Percentiles rank a stretch among this genome's conserved stretches.
Evolutionary conservation across 257 asterid species (phyloP).

Genomic region (Prunella vulgaris): DNA sequence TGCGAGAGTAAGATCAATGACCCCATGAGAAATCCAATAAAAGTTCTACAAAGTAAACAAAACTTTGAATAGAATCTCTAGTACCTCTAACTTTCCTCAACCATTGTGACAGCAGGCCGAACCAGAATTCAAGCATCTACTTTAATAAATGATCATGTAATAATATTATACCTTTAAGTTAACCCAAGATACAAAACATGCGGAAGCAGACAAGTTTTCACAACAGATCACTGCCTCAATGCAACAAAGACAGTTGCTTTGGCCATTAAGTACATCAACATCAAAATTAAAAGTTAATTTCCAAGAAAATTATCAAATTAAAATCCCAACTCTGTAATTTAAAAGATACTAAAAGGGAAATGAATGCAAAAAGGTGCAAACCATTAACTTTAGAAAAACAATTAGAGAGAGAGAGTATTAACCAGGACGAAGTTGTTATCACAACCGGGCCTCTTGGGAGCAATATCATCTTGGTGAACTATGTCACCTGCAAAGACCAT

Average conservation of each 20-base stretch:
- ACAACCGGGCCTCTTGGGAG: slow-evolving; percentile 83
- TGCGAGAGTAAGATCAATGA: not conserved
- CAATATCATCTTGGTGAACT: slow-evolving; percentile 75
- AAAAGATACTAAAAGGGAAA: not conserved
- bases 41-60: not conserved
- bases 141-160: not conserved
- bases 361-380: not conserved
- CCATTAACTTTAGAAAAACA: slow-evolving; percentile 11
- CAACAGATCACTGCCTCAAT: slow-evolving; percentile 19
- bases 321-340: not conserved
- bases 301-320: slow-evolving; percentile 4
- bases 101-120: slow-evolving; percentile 7
- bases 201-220: slow-evolving; percentile 4
- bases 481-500: slow-evolving; percentile 69
- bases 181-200: slow-evolving; percentile 12
- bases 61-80: not conserved
- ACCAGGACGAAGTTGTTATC: slow-evolving; percentile 83
- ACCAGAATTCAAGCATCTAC: slow-evolving; percentile 15
- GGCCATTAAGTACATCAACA: not conserved
- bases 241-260: slow-evolving; percentile 14
- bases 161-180: not conserved
- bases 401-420: slow-evolving; percentile 10
- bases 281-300: slow-evolving; percentile 3
- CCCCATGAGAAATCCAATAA: not conserved
- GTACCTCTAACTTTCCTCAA: not conserved